phyloP scores from a whole-genome alignment of 306 rosid species.

The Fragaria iinumae region DNA sequence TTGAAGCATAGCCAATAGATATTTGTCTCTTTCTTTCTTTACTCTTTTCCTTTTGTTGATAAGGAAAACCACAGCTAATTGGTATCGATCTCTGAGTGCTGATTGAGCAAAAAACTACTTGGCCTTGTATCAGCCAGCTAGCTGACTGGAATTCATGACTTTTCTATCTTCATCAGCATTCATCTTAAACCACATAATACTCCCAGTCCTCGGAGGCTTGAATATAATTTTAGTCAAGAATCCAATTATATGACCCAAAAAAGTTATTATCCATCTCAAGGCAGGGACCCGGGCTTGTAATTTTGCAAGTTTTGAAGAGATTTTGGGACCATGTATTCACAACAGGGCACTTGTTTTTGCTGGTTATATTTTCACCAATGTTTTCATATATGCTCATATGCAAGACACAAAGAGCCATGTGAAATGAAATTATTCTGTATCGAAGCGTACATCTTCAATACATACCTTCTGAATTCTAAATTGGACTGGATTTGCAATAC shows the following conservation, averaged over 20 bases:
- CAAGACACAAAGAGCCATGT: too few species aligned
- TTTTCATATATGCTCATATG: too few species aligned
- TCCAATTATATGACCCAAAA: neutral
- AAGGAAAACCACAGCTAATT: slow-evolving; percentile 2
- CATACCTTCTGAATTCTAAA: too few species aligned
- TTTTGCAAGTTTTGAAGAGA: too few species aligned
- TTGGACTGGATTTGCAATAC: too few species aligned
- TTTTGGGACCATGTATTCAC: too few species aligned
- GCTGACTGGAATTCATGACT: neutral
- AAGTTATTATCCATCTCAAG: neutral
- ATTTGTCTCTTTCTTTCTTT: neutral
- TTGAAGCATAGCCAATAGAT: neutral
- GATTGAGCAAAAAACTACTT: neutral
- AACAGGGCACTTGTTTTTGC: neutral
- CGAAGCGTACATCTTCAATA: too few species aligned
- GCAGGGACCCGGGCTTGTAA: neutral
- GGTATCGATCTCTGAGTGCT: neutral
- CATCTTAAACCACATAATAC: neutral
- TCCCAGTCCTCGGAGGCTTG: neutral
- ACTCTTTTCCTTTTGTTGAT: neutral
- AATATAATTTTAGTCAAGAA: neutral
- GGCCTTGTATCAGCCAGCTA: neutral
- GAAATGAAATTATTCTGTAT: too few species aligned
- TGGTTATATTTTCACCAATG: too few species aligned
- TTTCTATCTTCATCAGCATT: neutral